A percentile compares a stretch with the other conserved stretches of the same genome.
These are phyloP conservation scores for Usnea hakonensis DNA, from an alignment of 495 filamentous ascomycete genomes.

Conservation along the genomic window DNA sequence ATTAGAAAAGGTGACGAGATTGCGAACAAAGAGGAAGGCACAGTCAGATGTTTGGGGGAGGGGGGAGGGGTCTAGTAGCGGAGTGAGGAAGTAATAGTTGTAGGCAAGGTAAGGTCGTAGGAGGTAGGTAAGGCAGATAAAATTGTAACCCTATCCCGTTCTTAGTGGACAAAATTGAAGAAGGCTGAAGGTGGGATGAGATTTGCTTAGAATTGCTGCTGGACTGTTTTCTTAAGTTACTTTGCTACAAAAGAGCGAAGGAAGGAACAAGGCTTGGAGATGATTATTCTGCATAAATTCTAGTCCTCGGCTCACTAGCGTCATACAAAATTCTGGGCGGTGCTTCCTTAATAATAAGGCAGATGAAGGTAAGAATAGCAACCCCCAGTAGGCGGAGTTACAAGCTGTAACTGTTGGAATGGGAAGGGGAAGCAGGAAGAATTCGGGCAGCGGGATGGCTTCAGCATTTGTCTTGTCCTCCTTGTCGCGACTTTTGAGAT, in stretches of 20 bases:
- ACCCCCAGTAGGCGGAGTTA: conserved; percentile 4
- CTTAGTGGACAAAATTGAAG: no score
- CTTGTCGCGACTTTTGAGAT: neutral
- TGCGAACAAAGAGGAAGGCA: neutral
- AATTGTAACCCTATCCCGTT: neutral
- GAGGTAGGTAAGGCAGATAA: neutral
- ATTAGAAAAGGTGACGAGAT: neutral
- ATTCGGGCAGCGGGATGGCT: neutral
- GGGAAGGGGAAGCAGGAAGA: no score
- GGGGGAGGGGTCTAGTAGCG: no score
- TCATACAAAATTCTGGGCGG: neutral
- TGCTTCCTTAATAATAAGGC: neutral
- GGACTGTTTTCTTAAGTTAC: neutral
- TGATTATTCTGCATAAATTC: neutral
- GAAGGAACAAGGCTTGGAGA: neutral
- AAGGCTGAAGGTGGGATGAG: neutral
- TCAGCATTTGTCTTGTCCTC: neutral
- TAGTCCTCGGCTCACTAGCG: neutral
- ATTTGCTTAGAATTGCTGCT: no score
- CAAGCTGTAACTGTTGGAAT: no score
- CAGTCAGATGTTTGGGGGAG: neutral
- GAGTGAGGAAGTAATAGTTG: no score
- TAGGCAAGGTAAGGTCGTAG: no score
- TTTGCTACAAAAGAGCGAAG: no score
- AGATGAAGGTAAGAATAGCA: neutral